A percentile compares a stretch with the other conserved stretches of the same genome.
phyloP scores from a whole-genome alignment of 176 grass and related monocot genomes.

The Tuctoria greenei region DNA sequence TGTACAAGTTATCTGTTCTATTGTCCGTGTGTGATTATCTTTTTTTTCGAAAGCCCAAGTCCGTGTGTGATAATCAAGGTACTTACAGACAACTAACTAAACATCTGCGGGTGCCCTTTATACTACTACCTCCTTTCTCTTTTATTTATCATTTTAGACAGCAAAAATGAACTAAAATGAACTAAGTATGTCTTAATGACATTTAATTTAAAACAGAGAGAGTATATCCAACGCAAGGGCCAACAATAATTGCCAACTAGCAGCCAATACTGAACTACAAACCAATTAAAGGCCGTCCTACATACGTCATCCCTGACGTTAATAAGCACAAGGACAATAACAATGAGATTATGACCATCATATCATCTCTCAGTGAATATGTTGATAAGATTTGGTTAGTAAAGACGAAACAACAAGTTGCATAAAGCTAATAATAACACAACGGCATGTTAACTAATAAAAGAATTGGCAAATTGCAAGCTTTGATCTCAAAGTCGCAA shows the following conservation, averaged over 20 bases:
- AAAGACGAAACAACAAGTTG: not conserved
- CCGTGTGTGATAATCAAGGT: no score
- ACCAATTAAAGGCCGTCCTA: not conserved
- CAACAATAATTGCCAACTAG: conserved; percentile 46
- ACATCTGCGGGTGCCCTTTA: no score
- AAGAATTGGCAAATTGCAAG: conserved; percentile 4
- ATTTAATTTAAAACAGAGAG: no score
- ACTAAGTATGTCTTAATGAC: no score
- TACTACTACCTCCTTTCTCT: no score
- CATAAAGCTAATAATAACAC: not conserved
- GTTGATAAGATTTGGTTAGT: not conserved
- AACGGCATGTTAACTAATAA: not conserved
- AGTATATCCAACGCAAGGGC: conserved; percentile 39
- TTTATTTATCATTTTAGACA: no score
- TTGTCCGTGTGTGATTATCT: no score
- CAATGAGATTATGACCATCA: conserved; percentile 11
- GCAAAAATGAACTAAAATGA: no score
- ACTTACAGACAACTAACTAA: no score
- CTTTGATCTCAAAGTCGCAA: not conserved
- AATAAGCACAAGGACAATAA: not conserved
- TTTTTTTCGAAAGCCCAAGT: no score
- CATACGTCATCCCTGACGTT: conserved; percentile 25
- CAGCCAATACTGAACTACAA: conserved; percentile 25
- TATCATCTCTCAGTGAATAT: not conserved
- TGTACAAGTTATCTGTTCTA: no score